Percentiles rank a stretch among this genome's conserved stretches.
Conservation (phyloP, 2,329 filamentous ascomycete species). For the Coniochaeta sp. region DNA sequence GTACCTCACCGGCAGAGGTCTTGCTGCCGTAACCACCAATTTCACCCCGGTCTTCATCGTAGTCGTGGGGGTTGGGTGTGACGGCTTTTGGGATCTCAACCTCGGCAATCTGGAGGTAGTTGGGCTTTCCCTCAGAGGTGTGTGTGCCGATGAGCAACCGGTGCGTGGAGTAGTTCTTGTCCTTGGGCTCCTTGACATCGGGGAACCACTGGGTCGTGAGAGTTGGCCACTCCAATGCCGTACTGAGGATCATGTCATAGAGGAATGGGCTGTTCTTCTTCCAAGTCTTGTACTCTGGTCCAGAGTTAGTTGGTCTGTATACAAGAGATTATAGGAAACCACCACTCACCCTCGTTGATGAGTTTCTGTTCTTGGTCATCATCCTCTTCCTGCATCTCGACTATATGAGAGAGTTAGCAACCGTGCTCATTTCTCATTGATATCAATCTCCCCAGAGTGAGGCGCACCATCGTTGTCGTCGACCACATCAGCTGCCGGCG, state of each 20-base stretch:
- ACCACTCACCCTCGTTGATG: conserved; percentile 76
- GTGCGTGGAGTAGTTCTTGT: conserved; percentile 81
- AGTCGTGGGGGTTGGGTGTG: conserved; percentile 69
- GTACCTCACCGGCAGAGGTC: conserved; percentile 54
- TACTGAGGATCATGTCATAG: conserved; percentile 95
- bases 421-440: neutral
- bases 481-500: conserved; percentile 34
- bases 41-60: conserved; percentile 87
- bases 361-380: conserved; percentile 73
- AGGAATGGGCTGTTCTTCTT: conserved; percentile 99
- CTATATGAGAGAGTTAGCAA: conserved; percentile 22
- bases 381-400: conserved; percentile 59
- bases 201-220: conserved; percentile 98
- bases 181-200: conserved; percentile 80
- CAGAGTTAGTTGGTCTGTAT: conserved; percentile 1
- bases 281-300: conserved; percentile 95
- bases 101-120: conserved; percentile 92
- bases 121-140: conserved; percentile 76
- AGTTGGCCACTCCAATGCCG: conserved; percentile 93
- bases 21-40: conserved; percentile 82
- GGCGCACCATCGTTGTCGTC: conserved; percentile 42
- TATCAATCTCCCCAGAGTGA: neutral
- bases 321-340: neutral
- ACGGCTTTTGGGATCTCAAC: conserved; percentile 83
- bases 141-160: conserved; percentile 91